Conservation (phyloP, 371 early-diverging fungal genomes). For the Mortierella sp. region DNA sequence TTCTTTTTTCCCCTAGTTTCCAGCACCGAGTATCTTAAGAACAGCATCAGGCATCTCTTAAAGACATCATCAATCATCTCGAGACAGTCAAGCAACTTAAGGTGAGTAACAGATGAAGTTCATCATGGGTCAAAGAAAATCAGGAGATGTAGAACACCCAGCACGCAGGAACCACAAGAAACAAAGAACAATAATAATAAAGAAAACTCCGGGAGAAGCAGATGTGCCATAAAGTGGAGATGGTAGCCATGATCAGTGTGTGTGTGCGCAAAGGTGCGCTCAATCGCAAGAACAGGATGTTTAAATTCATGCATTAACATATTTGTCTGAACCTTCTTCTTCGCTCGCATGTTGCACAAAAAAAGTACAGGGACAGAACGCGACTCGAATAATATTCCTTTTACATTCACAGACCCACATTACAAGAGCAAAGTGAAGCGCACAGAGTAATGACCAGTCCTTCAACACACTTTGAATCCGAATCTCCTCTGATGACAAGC, state of each 20-base stretch:
- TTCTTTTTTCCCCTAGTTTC: too few relatives aligned
- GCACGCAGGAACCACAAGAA: background rate
- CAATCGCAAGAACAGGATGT: background rate
- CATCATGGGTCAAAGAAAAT: background rate
- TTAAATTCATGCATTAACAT: background rate
- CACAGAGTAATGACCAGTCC: constrained; percentile 43
- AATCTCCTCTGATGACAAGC: constrained; percentile 28
- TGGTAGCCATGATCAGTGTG: too few relatives aligned
- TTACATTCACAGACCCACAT: background rate
- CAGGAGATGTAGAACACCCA: too few relatives aligned
- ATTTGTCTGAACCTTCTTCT: too few relatives aligned
- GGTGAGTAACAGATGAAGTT: background rate
- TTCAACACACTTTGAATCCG: constrained; percentile 38
- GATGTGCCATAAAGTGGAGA: too few relatives aligned
- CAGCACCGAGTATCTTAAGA: too few relatives aligned
- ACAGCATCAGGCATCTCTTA: too few relatives aligned
- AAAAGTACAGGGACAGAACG: background rate
- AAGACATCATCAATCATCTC: too few relatives aligned
- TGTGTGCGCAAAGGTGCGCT: too few relatives aligned
- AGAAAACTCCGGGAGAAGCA: too few relatives aligned
- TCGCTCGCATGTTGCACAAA: constrained; percentile 7
- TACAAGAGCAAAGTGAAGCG: background rate
- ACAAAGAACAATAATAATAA: too few relatives aligned
- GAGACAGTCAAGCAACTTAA: too few relatives aligned
- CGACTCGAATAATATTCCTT: background rate